phyloP scores from a whole-genome alignment of 1,284 basidiomycete genomes.

The Cryptococcus wingfieldii region DNA sequence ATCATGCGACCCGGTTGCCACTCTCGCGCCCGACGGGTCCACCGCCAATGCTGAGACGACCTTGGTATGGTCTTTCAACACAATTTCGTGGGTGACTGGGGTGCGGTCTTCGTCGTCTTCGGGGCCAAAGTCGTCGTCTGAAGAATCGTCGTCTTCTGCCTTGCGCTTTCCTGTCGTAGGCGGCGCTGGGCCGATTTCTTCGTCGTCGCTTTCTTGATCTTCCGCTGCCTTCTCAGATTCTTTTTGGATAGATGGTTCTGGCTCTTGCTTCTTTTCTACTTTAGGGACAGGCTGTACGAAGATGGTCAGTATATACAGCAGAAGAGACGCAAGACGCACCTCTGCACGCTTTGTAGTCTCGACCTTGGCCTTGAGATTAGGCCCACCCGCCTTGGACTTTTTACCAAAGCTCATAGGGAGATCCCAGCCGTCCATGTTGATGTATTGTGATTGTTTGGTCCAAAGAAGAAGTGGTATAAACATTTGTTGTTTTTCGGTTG shows the following conservation, averaged over 20 bases:
- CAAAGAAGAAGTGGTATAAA: not conserved
- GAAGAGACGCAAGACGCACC: not conserved
- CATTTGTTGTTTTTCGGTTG: no score
- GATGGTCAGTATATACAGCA: not conserved
- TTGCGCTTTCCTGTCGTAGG: constrained; percentile 27
- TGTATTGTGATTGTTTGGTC: not conserved
- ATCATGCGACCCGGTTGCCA: constrained; percentile 89
- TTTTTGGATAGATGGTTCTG: not conserved
- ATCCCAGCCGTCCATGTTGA: constrained; percentile 44
- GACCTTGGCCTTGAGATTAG: constrained; percentile 36
- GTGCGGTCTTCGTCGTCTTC: constrained; percentile 44
- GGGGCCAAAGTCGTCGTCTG: constrained; percentile 31
- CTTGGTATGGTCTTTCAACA: constrained; percentile 89
- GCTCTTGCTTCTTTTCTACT: not conserved
- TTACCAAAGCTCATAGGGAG: constrained; percentile 51
- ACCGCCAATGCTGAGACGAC: constrained; percentile 86
- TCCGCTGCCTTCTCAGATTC: not conserved
- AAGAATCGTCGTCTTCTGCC: constrained; percentile 19
- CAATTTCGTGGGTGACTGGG: constrained; percentile 67
- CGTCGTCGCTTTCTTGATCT: constrained; percentile 26
- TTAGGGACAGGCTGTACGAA: not conserved
- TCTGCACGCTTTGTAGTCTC: constrained; percentile 44
- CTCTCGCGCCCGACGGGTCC: constrained; percentile 86
- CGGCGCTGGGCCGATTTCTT: constrained; percentile 36
- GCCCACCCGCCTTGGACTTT: constrained; percentile 35